Conservation (phyloP, 2,329 filamentous ascomycete genomes). For the Pseudocercospora musae region DNA sequence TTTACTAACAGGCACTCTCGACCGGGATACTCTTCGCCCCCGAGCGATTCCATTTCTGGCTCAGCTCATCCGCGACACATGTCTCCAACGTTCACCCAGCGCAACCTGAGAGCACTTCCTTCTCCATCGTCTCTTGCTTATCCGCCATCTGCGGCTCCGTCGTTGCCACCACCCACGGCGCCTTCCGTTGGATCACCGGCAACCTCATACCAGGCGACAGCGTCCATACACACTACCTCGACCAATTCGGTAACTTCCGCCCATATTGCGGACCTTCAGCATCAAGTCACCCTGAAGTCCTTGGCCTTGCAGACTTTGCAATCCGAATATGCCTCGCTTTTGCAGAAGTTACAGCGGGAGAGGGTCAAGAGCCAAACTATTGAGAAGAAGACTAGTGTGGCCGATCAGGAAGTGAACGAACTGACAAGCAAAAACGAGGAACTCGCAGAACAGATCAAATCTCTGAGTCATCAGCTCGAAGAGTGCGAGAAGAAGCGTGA, state of each 20-base stretch:
- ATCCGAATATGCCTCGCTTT: slow-evolving; percentile 52
- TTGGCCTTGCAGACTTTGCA: slow-evolving; percentile 53
- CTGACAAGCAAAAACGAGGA: slow-evolving; percentile 51
- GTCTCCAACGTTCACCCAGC: slow-evolving; percentile 20
- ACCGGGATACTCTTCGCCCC: slow-evolving; percentile 21
- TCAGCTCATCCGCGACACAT: slow-evolving; percentile 23
- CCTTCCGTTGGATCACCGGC: slow-evolving; percentile 25
- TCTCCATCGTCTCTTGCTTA: slow-evolving; percentile 30
- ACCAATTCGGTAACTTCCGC: slow-evolving; percentile 30
- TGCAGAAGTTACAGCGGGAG: slow-evolving; percentile 52
- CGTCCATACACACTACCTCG: slow-evolving; percentile 26
- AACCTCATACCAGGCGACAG: slow-evolving; percentile 23
- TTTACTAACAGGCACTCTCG: slow-evolving; percentile 6
- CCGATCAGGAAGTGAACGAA: slow-evolving; percentile 51
- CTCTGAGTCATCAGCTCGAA: slow-evolving; percentile 50
- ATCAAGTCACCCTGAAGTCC: slow-evolving; percentile 54
- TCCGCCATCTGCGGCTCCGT: slow-evolving; percentile 17
- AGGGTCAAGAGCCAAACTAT: slow-evolving; percentile 49
- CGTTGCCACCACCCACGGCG: slow-evolving; percentile 16
- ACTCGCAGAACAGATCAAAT: slow-evolving; percentile 46
- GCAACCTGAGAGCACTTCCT: slow-evolving; percentile 20
- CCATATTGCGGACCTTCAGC: slow-evolving; percentile 51
- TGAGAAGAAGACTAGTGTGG: slow-evolving; percentile 50
- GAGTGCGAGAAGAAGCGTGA: slow-evolving; percentile 50
- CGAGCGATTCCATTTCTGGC: slow-evolving; percentile 20